Evolutionary conservation across 73 alveolate species (phyloP).

Genomic region (Stentor coeruleus): DNA sequence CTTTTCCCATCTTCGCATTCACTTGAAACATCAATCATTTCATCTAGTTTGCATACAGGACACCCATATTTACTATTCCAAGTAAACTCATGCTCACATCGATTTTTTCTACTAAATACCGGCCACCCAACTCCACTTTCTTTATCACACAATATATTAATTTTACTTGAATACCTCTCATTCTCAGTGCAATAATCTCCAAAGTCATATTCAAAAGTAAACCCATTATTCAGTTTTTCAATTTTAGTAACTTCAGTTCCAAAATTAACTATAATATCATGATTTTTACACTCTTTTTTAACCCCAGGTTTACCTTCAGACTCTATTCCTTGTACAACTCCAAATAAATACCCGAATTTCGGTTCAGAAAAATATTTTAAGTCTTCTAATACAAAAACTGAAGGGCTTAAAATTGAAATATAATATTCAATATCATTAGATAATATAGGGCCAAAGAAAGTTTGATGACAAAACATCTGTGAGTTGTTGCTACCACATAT

Average conservation of each 20-base stretch:
- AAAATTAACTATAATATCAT: not conserved
- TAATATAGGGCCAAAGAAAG: slow-evolving; percentile 14
- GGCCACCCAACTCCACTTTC: slow-evolving; percentile 20
- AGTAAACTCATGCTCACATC: not conserved
- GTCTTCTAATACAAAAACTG: not conserved
- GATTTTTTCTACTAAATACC: not conserved
- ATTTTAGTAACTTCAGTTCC: not conserved
- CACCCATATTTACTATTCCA: slow-evolving; percentile 18
- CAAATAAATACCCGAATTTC: not conserved
- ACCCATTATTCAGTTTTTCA: not conserved
- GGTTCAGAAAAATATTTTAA: not conserved
- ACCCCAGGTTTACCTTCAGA: not conserved
- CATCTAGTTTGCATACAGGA: not conserved
- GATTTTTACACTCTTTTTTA: not conserved
- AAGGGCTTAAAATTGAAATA: slow-evolving; percentile 6
- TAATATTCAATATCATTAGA: not conserved
- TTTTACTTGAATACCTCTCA: not conserved
- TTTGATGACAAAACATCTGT: not conserved
- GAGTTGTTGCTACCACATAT: not conserved
- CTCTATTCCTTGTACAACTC: not conserved
- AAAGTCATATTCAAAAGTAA: not conserved
- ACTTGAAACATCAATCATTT: not conserved
- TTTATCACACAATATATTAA: not conserved
- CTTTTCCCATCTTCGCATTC: not conserved
- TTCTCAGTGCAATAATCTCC: slow-evolving; percentile 6